Conservation (phyloP, 176 grass and related monocot genomes). For the Aegilops umbellulata region DNA sequence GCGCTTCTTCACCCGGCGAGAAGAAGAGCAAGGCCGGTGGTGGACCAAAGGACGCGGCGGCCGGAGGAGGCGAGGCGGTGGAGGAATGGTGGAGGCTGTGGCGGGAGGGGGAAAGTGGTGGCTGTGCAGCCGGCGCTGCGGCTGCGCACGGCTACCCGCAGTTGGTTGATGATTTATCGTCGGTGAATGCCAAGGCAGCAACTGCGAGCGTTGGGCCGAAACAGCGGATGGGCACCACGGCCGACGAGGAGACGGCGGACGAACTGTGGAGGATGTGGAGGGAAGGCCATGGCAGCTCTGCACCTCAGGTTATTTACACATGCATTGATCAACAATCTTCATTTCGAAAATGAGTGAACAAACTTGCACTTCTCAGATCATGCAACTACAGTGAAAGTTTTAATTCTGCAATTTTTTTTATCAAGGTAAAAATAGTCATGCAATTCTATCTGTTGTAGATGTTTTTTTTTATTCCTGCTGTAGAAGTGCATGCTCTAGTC, state of each 20-base stretch:
- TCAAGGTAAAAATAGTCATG: too few relatives aligned
- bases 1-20: neutral
- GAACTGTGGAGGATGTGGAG: constrained; percentile 6
- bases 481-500: too few relatives aligned
- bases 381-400: too few relatives aligned
- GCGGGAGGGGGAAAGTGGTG: neutral
- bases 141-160: neutral
- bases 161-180: neutral
- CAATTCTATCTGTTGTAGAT: too few relatives aligned
- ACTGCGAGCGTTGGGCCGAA: neutral
- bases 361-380: too few relatives aligned
- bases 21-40: neutral
- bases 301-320: neutral
- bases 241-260: neutral
- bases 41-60: neutral
- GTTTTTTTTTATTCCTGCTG: too few relatives aligned
- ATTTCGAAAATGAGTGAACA: too few relatives aligned
- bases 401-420: too few relatives aligned
- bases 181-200: neutral
- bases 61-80: neutral
- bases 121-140: neutral
- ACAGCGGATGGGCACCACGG: neutral
- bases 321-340: too few relatives aligned
- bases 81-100: constrained; percentile 20
- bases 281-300: neutral